Evolutionary conservation across 2,329 filamentous ascomycete genomes (phyloP), one percentile per base, ranked within the genome.

Genomic region (Pseudophaeomoniella oleicola): DNA sequence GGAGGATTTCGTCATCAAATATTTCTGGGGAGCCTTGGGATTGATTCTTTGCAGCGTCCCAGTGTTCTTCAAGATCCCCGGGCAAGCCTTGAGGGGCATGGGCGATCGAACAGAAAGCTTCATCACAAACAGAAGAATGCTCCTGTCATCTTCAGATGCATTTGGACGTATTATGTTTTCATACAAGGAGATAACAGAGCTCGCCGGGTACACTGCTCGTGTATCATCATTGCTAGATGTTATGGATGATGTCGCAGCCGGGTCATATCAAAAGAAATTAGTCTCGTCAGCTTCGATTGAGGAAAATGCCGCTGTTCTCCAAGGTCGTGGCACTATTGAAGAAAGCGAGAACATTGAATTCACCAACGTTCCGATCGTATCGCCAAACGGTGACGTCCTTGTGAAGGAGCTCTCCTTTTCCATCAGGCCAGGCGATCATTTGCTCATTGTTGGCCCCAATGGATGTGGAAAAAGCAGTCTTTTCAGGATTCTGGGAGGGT

Each of bases 1-100:
- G 88, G 90, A 98, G 56, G 90, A 98, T 57, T 98, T 94, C 58
- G 85, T 96, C 39, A 94, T 98, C 60, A 98, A 98, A 59, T 98
- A 98, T 56, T 90, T 96, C 60, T 98, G 90, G 90, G 90, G 90
- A 30, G 88, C 90, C 2, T 59, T 98, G 31, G 90, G 90, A 2
- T 69, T 98, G 44, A 59, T 94, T 44, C 75, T 98, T 6, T 98
- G 90, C 66, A 92, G 85, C 57, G 78, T 94, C 1, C 90, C 90
- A 0, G 88, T 96, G 2, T 98, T 98, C 57, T 82, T 98, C 67
- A 88, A 88, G 58, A 71, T 94, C 13, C 86, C 87, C 0, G 82
- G 81, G 2, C 69, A 77, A 44, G 63, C 65, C 10, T 62, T 57
- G 19, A 58, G 64, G 34, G 60, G 57, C 6, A 63, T 66, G 50